A percentile compares a stretch with the other conserved stretches of the same genome.
phyloP scores from a whole-genome alignment of 225 moss, liverwort and hornwort genomes.

The Polytrichum commune region DNA sequence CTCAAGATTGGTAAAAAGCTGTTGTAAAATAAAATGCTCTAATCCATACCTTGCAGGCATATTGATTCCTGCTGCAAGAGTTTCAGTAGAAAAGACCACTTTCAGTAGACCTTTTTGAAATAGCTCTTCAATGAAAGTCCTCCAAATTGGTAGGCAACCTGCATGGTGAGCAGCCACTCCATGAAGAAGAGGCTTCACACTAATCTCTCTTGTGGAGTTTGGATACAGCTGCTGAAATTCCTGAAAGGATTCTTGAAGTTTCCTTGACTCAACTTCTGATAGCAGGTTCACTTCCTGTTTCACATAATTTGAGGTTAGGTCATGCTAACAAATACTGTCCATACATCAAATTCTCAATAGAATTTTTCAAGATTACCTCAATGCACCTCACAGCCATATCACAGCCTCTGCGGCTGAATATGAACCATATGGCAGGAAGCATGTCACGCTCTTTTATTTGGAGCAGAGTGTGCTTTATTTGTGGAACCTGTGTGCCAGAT shows the following conservation, averaged over 20 bases:
- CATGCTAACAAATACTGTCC: background rate
- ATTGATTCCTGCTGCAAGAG: conserved; percentile 88
- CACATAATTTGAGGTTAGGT: conserved; percentile 13
- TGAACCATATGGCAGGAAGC: conserved; percentile 52
- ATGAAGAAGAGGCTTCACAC: conserved; percentile 56
- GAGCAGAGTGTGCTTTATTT: conserved; percentile 35
- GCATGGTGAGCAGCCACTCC: conserved; percentile 92
- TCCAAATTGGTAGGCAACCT: conserved; percentile 92
- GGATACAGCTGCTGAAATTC: conserved; percentile 62
- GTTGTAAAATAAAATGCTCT: background rate
- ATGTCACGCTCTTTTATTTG: conserved; percentile 45
- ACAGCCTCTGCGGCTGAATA: conserved; percentile 53
- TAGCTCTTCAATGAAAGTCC: conserved; percentile 74
- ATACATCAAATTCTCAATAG: background rate
- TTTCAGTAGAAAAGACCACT: conserved; percentile 90
- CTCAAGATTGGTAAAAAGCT: no score
- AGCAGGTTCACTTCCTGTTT: conserved; percentile 35
- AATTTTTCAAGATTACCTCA: conserved; percentile 22
- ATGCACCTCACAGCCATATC: conserved; percentile 40
- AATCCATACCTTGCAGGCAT: conserved; percentile 71
- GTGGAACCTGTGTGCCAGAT: conserved; percentile 30
- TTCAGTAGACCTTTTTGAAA: conserved; percentile 78
- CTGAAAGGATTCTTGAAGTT: conserved; percentile 40
- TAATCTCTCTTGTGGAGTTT: conserved; percentile 57
- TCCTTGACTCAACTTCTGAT: conserved; percentile 33